phyloP scores from a whole-genome alignment of 208 protist genomes.

The Leishmania braziliensis region DNA sequence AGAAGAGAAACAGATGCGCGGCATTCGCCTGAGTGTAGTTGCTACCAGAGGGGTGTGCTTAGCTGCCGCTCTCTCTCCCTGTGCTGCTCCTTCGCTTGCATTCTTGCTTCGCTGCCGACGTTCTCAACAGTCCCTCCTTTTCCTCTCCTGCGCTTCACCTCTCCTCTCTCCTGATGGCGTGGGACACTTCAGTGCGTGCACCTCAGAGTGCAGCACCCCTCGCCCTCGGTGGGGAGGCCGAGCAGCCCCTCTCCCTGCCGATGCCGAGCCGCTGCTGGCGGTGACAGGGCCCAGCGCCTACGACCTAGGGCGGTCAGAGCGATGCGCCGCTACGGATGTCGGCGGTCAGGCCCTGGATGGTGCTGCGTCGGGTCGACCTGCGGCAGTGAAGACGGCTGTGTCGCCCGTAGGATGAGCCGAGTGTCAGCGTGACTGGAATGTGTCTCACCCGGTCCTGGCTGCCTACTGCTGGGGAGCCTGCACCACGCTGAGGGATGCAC shows the following conservation, averaged over 20 bases:
- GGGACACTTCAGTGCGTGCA: not conserved
- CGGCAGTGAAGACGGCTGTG: not conserved
- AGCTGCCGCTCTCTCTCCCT: not conserved
- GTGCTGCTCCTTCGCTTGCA: not conserved
- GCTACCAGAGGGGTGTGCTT: not conserved
- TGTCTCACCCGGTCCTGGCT: not conserved
- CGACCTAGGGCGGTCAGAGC: not conserved
- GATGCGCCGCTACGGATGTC: not conserved
- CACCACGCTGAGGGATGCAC: too few species aligned
- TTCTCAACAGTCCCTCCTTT: not conserved
- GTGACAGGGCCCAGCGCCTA: not conserved
- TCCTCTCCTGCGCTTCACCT: too few species aligned
- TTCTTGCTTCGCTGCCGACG: not conserved
- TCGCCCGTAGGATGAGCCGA: not conserved
- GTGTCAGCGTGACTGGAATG: not conserved
- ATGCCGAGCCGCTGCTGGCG: not conserved
- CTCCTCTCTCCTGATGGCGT: not conserved
- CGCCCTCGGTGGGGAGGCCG: not conserved
- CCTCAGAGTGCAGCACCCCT: not conserved
- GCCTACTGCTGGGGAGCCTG: not conserved
- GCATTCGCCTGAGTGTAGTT: too few species aligned
- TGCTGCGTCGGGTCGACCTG: not conserved
- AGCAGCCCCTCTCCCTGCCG: not conserved
- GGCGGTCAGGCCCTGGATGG: not conserved
- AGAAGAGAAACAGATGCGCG: too few species aligned